These are phyloP conservation scores for Hyparrhenia diplandra DNA, from an alignment of 176 grass and related monocot genomes.

Conservation along the genomic window DNA sequence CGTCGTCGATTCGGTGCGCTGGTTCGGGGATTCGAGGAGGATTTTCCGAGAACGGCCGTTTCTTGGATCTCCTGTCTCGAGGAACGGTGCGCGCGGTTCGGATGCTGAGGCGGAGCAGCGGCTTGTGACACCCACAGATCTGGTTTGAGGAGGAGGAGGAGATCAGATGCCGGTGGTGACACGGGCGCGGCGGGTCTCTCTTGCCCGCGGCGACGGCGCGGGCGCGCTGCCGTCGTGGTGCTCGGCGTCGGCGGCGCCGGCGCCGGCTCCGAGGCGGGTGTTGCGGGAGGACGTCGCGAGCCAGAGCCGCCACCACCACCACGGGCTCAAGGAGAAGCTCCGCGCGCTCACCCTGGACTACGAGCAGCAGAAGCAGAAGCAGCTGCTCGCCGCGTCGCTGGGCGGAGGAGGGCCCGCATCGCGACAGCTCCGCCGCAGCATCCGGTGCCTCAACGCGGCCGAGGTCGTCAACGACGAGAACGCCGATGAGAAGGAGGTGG, in stretches of 20 bases:
- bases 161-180: slow-evolving; percentile 70
- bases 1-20: not conserved
- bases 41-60: not conserved
- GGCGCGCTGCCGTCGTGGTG: slow-evolving; percentile 1
- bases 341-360: slow-evolving; percentile 56
- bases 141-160: not conserved
- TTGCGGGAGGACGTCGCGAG: not conserved
- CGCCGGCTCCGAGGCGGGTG: not conserved
- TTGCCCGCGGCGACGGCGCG: slow-evolving; percentile 15
- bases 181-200: slow-evolving; percentile 48
- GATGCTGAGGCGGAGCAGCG: slow-evolving; percentile 25
- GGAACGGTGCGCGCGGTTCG: not conserved
- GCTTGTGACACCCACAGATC: slow-evolving; percentile 4
- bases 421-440: slow-evolving; percentile 26
- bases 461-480: slow-evolving; percentile 27
- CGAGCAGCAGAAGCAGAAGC: slow-evolving; percentile 81
- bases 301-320: slow-evolving; percentile 26
- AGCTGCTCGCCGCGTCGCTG: slow-evolving; percentile 42
- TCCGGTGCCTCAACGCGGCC: slow-evolving; percentile 8
- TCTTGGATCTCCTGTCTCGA: not conserved
- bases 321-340: slow-evolving; percentile 85
- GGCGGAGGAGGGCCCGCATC: not conserved
- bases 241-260: slow-evolving; percentile 13
- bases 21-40: not conserved
- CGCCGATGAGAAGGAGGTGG: slow-evolving; percentile 5